Percentiles rank a stretch among this genome's conserved stretches.
Conservation (phyloP, 768 basidiomycete species). For the Amanita pseudoporphyria region DNA sequence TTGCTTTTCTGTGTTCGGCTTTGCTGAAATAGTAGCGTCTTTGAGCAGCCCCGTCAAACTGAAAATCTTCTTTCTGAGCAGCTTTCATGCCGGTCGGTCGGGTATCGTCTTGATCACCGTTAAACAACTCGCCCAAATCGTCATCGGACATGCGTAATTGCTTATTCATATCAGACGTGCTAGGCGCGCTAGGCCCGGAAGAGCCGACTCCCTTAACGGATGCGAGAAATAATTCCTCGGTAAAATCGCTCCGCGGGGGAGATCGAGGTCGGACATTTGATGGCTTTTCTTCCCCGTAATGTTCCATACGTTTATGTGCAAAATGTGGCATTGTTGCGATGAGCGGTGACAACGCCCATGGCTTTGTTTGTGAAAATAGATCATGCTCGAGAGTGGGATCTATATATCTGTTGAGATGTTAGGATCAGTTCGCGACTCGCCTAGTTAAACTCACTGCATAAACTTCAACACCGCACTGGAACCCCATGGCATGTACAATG, state of each 20-base stretch:
- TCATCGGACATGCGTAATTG: not conserved
- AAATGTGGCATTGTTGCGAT: slow-evolving; percentile 80
- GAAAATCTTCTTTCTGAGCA: slow-evolving; percentile 6
- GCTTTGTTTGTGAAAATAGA: slow-evolving; percentile 61
- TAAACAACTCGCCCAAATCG: not conserved
- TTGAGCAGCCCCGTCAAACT: slow-evolving; percentile 30
- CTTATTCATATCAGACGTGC: too few species aligned
- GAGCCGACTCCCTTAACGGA: not conserved
- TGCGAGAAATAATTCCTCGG: slow-evolving; percentile 5
- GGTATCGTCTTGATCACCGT: not conserved
- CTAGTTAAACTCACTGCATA: slow-evolving; percentile 46
- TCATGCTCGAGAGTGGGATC: slow-evolving; percentile 87
- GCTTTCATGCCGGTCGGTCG: slow-evolving; percentile 8
- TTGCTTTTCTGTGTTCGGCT: slow-evolving; percentile 41
- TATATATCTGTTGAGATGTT: slow-evolving; percentile 45
- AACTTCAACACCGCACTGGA: slow-evolving; percentile 70
- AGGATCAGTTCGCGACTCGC: slow-evolving; percentile 14
- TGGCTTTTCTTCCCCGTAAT: not conserved
- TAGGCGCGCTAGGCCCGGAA: slow-evolving; percentile 3
- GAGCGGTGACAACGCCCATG: slow-evolving; percentile 86
- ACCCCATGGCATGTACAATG: slow-evolving; percentile 77
- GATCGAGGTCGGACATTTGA: not conserved
- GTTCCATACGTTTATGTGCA: slow-evolving; percentile 32
- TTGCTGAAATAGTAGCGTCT: slow-evolving; percentile 59
- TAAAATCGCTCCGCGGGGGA: slow-evolving; percentile 1